Evolutionary conservation across 2,329 filamentous ascomycete species (phyloP), one percentile per base, ranked within the genome.

Genomic region (Alternaria brassicae): DNA sequence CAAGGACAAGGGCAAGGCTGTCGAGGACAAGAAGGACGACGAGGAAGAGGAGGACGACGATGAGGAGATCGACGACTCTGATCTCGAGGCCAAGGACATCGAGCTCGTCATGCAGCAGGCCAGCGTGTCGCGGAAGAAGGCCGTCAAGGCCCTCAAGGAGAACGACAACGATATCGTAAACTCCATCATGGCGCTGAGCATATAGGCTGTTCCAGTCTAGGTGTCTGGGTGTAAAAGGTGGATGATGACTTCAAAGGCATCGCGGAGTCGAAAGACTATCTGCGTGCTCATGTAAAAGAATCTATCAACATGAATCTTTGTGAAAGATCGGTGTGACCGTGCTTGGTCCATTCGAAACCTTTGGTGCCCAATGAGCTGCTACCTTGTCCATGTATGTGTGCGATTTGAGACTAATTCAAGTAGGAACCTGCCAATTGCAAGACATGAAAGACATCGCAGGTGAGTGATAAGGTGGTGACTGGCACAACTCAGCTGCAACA

Each of bases 111-210:
- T 98, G 92, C 92, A 91, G 73, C 94, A 99, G 84, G 95, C 95
- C 74, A 95, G 86, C 76, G 96, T 99, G 75, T 97, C 92, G 73
- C 88, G 95, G 81, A 97, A 96, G 85, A 98, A 98, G 89, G 95
- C 95, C 63, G 88, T 99, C 85, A 99, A 98, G 85, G 95, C 96
- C 57, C 87, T 99, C 78, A 93, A 93, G 86, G 95, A 98, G 86
- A 99, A 99, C 80, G 94, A 98, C 84, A 97, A 98, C 78, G 95
- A 99, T 80, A 99, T 99, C 84, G 95, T 99, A 86, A 99, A 99
- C 87, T 97, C 95, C 74, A 99, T 99, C 85, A 99, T 99, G 95
- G 93, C 94, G 72, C 84, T 99, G 66, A 84, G 82, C 76, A 84
- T 84, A 83, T 85, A 77, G 69, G 63, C 58, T 57, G 44, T 12